A percentile compares a stretch with the other conserved stretches of the same genome.
Conservation (phyloP, 2,329 filamentous ascomycete genomes). For the Aspergillus pseudoterreus region DNA sequence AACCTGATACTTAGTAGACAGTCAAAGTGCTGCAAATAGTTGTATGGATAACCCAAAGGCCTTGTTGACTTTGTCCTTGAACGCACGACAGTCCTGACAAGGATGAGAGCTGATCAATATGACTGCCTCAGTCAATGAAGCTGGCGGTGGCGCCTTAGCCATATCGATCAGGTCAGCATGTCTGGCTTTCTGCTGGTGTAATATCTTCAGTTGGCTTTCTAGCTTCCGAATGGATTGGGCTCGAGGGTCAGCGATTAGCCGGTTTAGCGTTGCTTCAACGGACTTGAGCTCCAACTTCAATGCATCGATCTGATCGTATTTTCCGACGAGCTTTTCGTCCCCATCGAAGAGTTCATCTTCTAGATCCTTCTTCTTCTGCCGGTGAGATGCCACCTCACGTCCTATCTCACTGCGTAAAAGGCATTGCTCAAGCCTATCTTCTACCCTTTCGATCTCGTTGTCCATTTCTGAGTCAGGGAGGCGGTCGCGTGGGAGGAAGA, state of each 20-base stretch:
- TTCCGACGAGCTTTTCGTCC: neutral
- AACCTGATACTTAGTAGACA: neutral
- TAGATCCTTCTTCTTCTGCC: neutral
- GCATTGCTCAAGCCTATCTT: neutral
- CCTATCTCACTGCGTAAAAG: neutral
- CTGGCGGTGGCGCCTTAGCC: neutral
- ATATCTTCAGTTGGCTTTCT: neutral
- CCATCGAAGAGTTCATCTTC: neutral
- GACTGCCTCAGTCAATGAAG: neutral
- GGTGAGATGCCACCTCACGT: neutral
- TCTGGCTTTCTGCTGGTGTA: neutral
- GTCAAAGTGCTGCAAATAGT: neutral
- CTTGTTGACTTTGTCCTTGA: neutral
- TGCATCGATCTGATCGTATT: neutral
- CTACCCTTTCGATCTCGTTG: neutral
- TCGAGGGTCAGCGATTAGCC: neutral
- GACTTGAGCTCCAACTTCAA: neutral
- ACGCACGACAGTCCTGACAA: neutral
- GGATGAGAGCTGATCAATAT: neutral
- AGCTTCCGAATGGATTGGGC: neutral
- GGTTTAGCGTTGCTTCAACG: neutral
- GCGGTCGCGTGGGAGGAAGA: slow-evolving; percentile 8
- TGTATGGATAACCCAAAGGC: neutral
- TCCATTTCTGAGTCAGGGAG: neutral
- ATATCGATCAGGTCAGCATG: neutral